Evolutionary conservation across 2,329 filamentous ascomycete genomes (phyloP).

Genomic region (Cryphonectria radicalis): DNA sequence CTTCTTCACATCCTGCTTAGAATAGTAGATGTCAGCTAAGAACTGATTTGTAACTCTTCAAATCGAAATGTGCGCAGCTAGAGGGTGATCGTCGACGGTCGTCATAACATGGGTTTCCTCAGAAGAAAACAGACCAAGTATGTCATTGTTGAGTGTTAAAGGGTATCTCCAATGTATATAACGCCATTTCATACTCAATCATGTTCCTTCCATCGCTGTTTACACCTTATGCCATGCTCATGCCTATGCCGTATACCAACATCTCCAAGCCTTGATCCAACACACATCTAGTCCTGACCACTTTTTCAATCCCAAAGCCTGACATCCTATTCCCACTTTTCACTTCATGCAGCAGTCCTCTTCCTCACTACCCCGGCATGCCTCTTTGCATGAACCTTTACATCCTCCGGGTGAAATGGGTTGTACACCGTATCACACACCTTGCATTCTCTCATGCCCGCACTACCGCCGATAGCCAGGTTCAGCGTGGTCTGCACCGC

Average conservation of each 20-base stretch:
- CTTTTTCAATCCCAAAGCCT: background rate
- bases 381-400: slow-evolving; percentile 44
- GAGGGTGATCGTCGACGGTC: background rate
- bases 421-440: slow-evolving; percentile 51
- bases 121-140: background rate
- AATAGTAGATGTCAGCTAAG: no score
- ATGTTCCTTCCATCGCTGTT: background rate
- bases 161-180: background rate
- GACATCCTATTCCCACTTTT: background rate
- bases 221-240: background rate
- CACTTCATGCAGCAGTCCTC: background rate
- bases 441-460: slow-evolving; percentile 46
- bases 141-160: background rate
- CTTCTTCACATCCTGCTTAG: no score
- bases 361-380: slow-evolving; percentile 38
- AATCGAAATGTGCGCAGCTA: background rate
- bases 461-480: slow-evolving; percentile 40
- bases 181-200: background rate
- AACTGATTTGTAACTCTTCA: no score
- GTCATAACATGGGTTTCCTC: background rate
- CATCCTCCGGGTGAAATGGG: slow-evolving; percentile 48
- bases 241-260: background rate
- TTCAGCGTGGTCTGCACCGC: slow-evolving; percentile 48
- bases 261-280: background rate
- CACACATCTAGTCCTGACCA: background rate